Conservation (phyloP, 352 stramenopile genomes). For the Pilasporangium apinafurcum region DNA sequence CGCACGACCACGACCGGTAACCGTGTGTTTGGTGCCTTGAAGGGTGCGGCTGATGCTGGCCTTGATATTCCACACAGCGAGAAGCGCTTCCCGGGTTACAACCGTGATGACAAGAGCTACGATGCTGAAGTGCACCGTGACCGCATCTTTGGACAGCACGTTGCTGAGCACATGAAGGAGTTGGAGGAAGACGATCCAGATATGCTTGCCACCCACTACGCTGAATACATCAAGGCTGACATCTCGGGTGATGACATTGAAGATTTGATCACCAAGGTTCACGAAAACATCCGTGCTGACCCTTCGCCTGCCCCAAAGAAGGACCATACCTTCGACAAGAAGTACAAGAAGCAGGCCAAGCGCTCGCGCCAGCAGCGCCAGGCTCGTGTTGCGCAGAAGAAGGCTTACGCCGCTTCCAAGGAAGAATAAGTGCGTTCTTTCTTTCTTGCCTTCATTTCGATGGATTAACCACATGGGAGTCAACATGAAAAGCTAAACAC, state of each 20-base stretch:
- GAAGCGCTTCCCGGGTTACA: slow-evolving; percentile 99
- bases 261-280: slow-evolving; percentile 91
- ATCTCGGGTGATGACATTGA: slow-evolving; percentile 91
- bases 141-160: slow-evolving; percentile 97
- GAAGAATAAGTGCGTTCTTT: slow-evolving; percentile 17
- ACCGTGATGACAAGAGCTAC: slow-evolving; percentile 98
- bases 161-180: slow-evolving; percentile 99
- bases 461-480: too few relatives aligned
- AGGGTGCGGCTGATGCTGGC: slow-evolving; percentile 97
- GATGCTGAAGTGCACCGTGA: slow-evolving; percentile 97
- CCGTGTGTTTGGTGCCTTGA: slow-evolving; percentile 98
- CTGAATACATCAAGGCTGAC: slow-evolving; percentile 92
- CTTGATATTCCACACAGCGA: slow-evolving; percentile 98
- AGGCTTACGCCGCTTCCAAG: slow-evolving; percentile 85
- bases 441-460: too few relatives aligned
- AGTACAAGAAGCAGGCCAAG: slow-evolving; percentile 93
- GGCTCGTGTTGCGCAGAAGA: slow-evolving; percentile 95
- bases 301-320: slow-evolving; percentile 91
- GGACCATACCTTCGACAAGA: slow-evolving; percentile 88
- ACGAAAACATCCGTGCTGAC: slow-evolving; percentile 97
- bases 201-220: slow-evolving; percentile 97
- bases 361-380: slow-evolving; percentile 94
- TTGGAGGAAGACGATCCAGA: slow-evolving; percentile 99
- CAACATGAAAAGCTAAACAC: too few relatives aligned
- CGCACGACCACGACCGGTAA: slow-evolving; percentile 96